These are phyloP conservation scores for Magnaporthiopsis rhizophila DNA, from an alignment of 2,329 filamentous ascomycete species.

Conservation along the genomic window DNA sequence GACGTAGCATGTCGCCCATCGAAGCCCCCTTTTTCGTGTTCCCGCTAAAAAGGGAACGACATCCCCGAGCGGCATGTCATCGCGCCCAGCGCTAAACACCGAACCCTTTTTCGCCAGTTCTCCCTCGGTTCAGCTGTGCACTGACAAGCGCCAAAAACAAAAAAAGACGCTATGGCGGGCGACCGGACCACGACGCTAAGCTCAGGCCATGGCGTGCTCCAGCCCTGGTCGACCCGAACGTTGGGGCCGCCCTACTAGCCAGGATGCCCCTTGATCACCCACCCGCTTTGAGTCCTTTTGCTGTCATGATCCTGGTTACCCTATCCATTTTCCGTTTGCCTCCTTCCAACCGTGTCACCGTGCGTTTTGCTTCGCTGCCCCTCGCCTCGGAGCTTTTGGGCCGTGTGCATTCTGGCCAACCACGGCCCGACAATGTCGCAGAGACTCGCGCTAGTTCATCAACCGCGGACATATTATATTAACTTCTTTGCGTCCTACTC, in stretches of 20 bases:
- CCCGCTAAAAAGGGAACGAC: too few species aligned
- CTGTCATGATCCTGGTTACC: not conserved
- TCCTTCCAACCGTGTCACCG: conserved; percentile 8
- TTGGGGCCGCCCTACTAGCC: not conserved
- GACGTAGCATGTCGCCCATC: not conserved
- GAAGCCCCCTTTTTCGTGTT: too few species aligned
- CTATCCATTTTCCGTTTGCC: not conserved
- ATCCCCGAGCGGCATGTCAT: too few species aligned
- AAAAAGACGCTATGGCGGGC: not conserved
- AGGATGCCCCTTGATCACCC: not conserved
- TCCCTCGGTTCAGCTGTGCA: not conserved
- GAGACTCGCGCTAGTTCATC: not conserved
- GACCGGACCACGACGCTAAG: not conserved
- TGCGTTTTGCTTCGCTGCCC: not conserved
- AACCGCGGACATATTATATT: not conserved
- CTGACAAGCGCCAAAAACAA: too few species aligned
- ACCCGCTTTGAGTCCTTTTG: not conserved
- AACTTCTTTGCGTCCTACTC: not conserved
- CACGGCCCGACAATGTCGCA: not conserved
- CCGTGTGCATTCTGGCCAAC: not conserved
- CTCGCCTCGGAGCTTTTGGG: not conserved
- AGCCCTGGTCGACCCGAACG: not conserved
- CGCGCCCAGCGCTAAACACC: not conserved
- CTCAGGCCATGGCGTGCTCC: not conserved
- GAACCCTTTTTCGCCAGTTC: not conserved